Evolutionary conservation across 2,329 filamentous ascomycete species (phyloP).

Genomic region (Xylogone sp.): DNA sequence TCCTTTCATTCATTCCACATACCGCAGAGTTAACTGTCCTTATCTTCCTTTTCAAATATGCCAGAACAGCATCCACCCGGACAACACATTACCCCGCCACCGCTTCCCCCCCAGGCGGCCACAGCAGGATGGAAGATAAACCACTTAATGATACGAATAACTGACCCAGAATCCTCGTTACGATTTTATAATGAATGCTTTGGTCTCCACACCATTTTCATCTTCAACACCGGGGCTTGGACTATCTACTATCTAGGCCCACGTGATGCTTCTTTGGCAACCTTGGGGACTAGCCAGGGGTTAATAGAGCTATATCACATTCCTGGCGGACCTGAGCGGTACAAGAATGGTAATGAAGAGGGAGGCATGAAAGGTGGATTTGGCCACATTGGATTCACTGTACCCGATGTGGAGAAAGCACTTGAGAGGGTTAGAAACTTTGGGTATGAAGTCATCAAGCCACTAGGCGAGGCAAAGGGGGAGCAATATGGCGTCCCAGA

Average conservation of each 20-base stretch:
- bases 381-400: background rate
- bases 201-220: background rate
- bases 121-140: background rate
- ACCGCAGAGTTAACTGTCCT: background rate
- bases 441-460: background rate
- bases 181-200: background rate
- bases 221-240: background rate
- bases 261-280: background rate
- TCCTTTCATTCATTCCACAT: background rate
- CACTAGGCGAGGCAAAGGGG: background rate
- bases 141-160: background rate
- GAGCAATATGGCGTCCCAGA: background rate
- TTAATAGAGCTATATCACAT: background rate
- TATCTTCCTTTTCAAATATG: background rate
- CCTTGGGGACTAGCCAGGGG: background rate
- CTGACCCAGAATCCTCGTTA: background rate
- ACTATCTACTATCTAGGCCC: background rate
- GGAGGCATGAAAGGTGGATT: background rate
- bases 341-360: background rate
- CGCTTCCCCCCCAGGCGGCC: background rate
- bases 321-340: background rate
- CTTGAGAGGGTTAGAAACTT: background rate
- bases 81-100: background rate
- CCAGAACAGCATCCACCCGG: background rate
- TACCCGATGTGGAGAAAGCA: background rate